These are phyloP conservation scores for Lobosporangium transversale DNA, from an alignment of 192 early-diverging fungal genomes.

Conservation along the genomic window DNA sequence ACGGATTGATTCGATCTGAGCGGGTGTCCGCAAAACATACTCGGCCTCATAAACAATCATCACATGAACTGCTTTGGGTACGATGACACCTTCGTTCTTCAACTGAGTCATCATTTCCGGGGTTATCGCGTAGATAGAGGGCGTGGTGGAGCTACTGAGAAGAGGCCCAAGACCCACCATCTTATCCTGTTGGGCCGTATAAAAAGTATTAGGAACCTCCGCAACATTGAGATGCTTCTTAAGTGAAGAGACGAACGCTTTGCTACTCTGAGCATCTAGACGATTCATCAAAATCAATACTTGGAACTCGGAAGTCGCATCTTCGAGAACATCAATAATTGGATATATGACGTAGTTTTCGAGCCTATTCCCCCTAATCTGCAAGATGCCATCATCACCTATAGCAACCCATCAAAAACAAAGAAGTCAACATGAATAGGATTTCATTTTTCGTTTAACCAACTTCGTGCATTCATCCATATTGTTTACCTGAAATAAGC, in stretches of 20 bases:
- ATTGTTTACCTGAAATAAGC: conserved; percentile 1
- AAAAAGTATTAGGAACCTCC: neutral
- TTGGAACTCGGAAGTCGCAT: conserved; percentile 5
- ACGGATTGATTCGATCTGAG: conserved; percentile 3
- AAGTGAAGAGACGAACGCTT: conserved; percentile 10
- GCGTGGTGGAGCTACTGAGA: neutral
- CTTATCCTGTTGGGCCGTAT: conserved; percentile 1
- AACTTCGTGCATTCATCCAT: too few species aligned
- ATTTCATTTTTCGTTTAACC: too few species aligned
- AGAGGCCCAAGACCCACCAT: neutral
- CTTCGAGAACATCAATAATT: conserved; percentile 20
- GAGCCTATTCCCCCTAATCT: conserved; percentile 21
- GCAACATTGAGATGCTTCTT: conserved; percentile 5
- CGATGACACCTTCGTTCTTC: conserved; percentile 7
- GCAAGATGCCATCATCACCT: conserved; percentile 31
- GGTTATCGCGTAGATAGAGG: conserved; percentile 12
- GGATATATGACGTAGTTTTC: conserved; percentile 16
- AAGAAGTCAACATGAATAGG: too few species aligned
- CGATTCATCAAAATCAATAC: conserved; percentile 23
- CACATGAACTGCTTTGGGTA: conserved; percentile 6
- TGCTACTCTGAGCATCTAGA: conserved; percentile 12
- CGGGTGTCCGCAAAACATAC: conserved; percentile 8
- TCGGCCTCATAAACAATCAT: conserved; percentile 42
- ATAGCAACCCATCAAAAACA: neutral
- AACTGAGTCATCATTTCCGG: conserved; percentile 14